Conservation (phyloP, 2,329 filamentous ascomycete genomes). For the Fusarium ramigenum region DNA sequence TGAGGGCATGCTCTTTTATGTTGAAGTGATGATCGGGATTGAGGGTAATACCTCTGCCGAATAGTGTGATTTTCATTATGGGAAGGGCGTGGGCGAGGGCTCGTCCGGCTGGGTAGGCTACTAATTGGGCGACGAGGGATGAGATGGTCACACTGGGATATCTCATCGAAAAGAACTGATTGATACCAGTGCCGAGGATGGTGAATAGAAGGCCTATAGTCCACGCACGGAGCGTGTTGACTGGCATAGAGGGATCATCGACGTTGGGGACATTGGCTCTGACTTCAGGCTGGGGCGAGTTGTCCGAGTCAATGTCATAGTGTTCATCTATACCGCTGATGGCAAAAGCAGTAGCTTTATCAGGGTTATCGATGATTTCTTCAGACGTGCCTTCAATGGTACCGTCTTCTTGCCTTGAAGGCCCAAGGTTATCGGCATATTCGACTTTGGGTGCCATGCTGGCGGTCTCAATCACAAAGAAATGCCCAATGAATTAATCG, state of each 20-base stretch:
- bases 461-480: neutral
- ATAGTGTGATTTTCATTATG: neutral
- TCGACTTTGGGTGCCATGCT: neutral
- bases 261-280: neutral
- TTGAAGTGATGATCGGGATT: constrained; percentile 3
- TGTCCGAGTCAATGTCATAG: neutral
- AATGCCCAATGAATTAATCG: neutral
- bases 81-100: neutral
- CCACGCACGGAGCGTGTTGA: neutral
- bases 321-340: neutral
- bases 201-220: neutral
- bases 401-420: neutral
- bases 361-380: neutral
- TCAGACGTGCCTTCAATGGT: neutral
- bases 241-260: neutral
- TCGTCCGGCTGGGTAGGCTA: neutral
- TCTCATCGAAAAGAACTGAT: neutral
- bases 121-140: neutral
- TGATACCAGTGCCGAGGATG: neutral
- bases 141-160: neutral
- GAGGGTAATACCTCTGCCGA: neutral
- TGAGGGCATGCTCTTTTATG: neutral
- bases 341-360: neutral
- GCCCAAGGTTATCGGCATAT: neutral
- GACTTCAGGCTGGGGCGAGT: neutral